phyloP scores from a whole-genome alignment of 345 rosid species.

The Raphanus sativus region DNA sequence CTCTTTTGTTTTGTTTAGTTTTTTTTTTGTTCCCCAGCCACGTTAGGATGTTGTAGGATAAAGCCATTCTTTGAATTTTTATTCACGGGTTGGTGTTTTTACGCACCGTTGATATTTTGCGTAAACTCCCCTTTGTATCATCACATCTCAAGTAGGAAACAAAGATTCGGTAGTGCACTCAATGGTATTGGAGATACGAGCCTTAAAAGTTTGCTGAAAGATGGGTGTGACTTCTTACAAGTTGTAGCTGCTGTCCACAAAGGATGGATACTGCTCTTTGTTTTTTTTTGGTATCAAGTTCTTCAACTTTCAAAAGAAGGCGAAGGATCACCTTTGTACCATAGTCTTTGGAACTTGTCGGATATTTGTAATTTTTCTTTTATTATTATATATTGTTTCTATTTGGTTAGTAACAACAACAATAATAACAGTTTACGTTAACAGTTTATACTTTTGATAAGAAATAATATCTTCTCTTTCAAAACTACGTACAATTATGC shows the following conservation, averaged over 20 bases:
- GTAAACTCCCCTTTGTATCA: conserved; percentile 32
- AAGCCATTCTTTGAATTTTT: conserved; percentile 35
- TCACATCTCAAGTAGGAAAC: conserved; percentile 74
- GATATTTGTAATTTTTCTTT: conserved; percentile 17
- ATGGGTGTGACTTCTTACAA: conserved; percentile 53
- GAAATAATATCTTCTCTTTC: no score
- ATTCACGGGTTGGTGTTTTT: conserved; percentile 3
- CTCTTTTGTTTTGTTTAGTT: conserved; percentile 42
- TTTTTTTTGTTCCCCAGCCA: neutral
- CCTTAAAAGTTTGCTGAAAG: conserved; percentile 49
- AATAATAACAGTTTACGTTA: neutral
- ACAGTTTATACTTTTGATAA: no score
- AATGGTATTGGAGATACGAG: conserved; percentile 38
- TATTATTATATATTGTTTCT: neutral
- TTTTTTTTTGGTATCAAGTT: conserved; percentile 51
- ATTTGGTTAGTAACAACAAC: neutral
- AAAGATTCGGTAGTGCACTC: conserved; percentile 31
- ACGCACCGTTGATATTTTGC: conserved; percentile 15
- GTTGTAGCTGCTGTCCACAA: conserved; percentile 56
- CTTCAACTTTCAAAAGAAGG: conserved; percentile 53
- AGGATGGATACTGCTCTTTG: conserved; percentile 49
- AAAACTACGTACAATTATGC: no score
- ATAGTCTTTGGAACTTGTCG: neutral
- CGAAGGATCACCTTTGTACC: neutral
- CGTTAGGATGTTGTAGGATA: conserved; percentile 24